Base-by-base conservation (phyloP, 768 basidiomycete species). In the Filobasidium wieringae region DNA sequence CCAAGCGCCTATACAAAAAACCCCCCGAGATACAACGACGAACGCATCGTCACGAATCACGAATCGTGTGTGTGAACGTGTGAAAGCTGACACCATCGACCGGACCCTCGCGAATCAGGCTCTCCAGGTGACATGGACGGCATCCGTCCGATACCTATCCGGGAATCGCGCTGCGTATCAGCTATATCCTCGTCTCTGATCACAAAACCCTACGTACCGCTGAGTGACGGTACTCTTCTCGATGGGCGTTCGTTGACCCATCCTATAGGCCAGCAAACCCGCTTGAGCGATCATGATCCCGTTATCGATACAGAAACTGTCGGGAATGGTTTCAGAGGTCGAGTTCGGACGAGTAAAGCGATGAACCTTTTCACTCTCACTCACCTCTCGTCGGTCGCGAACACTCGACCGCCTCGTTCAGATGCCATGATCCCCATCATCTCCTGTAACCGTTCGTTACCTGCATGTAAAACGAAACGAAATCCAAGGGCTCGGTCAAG, bases 271-370 rank as follows among this genome's bases (percentile, higher is more conserved):
- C 34, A 99, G 78, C 29, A 99, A 79, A 5, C 95, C 95, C 6
- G 95, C 95, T 69, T 99, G 95, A 2, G 95, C 93, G 55, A 99
- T 97, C 95, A 99, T 99, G 65, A 97, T 93, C 0, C 95, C 95
- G 65, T 99, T 99, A 72, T 99, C 95, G 60, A 99, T 97, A 74
- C 95, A 97, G 74, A 93, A 97, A 54, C 92, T 93, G 31, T 9
- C 6, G 31, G 47, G 11, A 33, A 11, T 5, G 39, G 5, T 31
- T n/a, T 36, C 45, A 53, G 32, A 29, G 14, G 14, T 8, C 19
- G n/a, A 5, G 19, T 19, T 26, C 12, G 36, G 14, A 31, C 17
- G 33, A 51, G 52, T 19, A 31, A 47, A 3, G n/a, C 26, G 30
- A 31, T 14, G 19, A 14, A n/a, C n/a, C n/a, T n/a, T n/a, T n/a